Conservation (phyloP, 768 basidiomycete species). For the Cyathus striatus region DNA sequence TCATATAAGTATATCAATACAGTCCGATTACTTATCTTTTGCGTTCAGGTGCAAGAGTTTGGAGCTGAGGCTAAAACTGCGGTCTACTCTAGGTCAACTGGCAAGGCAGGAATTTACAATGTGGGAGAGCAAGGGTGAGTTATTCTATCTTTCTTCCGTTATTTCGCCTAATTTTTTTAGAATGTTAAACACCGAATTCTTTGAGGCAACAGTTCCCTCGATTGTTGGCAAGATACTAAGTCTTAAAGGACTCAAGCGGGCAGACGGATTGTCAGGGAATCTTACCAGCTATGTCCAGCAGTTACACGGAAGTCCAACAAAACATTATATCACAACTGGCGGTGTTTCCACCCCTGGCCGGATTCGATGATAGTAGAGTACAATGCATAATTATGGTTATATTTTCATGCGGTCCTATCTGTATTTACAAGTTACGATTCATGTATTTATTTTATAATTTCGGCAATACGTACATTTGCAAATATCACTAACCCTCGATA, state of each 20-base stretch:
- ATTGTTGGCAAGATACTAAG: constrained; percentile 41
- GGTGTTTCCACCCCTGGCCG: constrained; percentile 38
- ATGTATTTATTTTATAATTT: not conserved
- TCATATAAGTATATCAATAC: no score
- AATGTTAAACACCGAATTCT: constrained; percentile 31
- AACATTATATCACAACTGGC: constrained; percentile 26
- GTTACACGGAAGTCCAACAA: constrained; percentile 22
- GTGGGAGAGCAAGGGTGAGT: constrained; percentile 23
- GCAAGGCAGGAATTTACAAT: constrained; percentile 23
- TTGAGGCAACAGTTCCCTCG: constrained; percentile 37
- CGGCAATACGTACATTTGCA: no score
- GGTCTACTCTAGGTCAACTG: constrained; percentile 14
- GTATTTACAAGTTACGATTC: no score
- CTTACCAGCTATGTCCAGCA: constrained; percentile 32
- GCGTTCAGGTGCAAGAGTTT: constrained; percentile 16
- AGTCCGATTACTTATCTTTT: no score
- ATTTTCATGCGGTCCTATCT: no score
- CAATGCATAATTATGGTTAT: not conserved
- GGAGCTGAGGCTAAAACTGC: constrained; percentile 13
- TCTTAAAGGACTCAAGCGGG: constrained; percentile 33
- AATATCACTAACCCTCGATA: constrained; percentile 34
- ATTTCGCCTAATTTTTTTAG: constrained; percentile 11
- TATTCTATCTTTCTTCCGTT: not conserved
- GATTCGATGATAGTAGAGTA: constrained; percentile 34
- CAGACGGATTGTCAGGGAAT: constrained; percentile 29